Base-by-base conservation (phyloP, 495 filamentous ascomycete genomes). In the Aspergillus homomorphus region DNA sequence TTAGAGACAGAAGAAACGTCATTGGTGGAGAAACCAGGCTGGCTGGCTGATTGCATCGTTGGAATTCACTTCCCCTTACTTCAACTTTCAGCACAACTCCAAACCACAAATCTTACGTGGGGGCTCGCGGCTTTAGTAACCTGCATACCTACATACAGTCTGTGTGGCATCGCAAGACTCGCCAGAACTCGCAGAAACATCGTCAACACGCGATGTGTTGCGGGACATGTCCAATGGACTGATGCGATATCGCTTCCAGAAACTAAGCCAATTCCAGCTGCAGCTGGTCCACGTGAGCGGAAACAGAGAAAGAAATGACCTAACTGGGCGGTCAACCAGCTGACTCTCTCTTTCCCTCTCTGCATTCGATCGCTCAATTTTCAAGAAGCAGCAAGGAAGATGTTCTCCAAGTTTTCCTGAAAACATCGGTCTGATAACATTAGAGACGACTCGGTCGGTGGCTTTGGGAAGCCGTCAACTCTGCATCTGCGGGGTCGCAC, bases 1-100 rank as follows among this genome's bases (percentile, higher is more conserved):
- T 69, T 62, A 48, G 54, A 64, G 66, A 63, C 19, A 30, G 14
- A n/a, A 21, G 8, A 4, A 44, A n/a, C 26, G 23, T 65, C 26
- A 71, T 74, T 73, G 68, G 68, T 70, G 70, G 71, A 61, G 53
- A 63, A 70, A 57, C 22, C 15, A 9, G 10, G 21, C 15, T 3
- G 15, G 48, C 15, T 3, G 15, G 48, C 48, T 51, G 30, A 38
- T 51, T 21, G 16, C 20, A 48, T 54, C 18, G 30, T 26, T 3
- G 16, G 23, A 1, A 0, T n/a, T 2, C 26, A 28, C 10, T 30
- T 30, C 26, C 26, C 26, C 26, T 30, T 30, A 30, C 26, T 30
- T n/a, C n/a, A 10, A 30, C 26, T 30, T n/a, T n/a, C n/a, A n/a
- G n/a, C 33, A 14, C 33, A 38, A 14, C 33, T 38, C 33, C 33